phyloP scores from a whole-genome alignment of 1,139 yeast genomes.

The Kurtzmaniella quercitrusa region DNA sequence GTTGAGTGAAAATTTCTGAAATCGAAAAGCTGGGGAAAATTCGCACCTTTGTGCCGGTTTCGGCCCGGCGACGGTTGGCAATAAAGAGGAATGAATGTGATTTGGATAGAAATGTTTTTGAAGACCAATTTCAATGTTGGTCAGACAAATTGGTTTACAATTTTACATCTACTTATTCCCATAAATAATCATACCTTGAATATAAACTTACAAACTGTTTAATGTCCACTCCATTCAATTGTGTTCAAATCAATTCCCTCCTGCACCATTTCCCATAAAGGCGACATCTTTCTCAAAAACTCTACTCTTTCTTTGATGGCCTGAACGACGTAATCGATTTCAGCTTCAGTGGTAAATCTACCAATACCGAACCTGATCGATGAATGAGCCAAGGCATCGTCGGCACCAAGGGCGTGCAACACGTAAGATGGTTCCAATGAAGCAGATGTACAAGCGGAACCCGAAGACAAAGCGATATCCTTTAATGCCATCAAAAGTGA shows the following conservation, averaged over 20 bases:
- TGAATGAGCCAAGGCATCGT: slow-evolving; percentile 97
- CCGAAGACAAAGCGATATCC: slow-evolving; percentile 93
- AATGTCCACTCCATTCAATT: slow-evolving; percentile 98
- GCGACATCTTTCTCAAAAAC: slow-evolving; percentile 87
- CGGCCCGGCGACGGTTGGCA: neutral
- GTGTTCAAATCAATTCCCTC: slow-evolving; percentile 93
- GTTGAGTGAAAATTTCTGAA: slow-evolving; percentile 2
- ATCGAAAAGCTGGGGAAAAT: neutral
- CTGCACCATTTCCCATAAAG: slow-evolving; percentile 99
- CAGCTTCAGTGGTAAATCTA: slow-evolving; percentile 94
- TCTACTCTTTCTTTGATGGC: slow-evolving; percentile 89
- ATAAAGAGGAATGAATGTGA: too few relatives aligned
- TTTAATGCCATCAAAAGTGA: slow-evolving; percentile 95
- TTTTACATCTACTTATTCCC: neutral
- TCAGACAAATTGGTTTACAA: too few relatives aligned
- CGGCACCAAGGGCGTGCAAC: slow-evolving; percentile 94
- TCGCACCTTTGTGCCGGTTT: neutral
- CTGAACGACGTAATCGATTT: slow-evolving; percentile 85
- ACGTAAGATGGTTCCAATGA: slow-evolving; percentile 97
- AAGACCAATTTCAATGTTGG: too few relatives aligned
- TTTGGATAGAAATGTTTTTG: too few relatives aligned
- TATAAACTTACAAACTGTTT: too few relatives aligned
- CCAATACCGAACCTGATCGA: slow-evolving; percentile 97
- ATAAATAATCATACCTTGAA: neutral
- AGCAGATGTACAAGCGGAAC: slow-evolving; percentile 99